Conservation (phyloP, 2,329 filamentous ascomycete species). For the Apiospora koreana region DNA sequence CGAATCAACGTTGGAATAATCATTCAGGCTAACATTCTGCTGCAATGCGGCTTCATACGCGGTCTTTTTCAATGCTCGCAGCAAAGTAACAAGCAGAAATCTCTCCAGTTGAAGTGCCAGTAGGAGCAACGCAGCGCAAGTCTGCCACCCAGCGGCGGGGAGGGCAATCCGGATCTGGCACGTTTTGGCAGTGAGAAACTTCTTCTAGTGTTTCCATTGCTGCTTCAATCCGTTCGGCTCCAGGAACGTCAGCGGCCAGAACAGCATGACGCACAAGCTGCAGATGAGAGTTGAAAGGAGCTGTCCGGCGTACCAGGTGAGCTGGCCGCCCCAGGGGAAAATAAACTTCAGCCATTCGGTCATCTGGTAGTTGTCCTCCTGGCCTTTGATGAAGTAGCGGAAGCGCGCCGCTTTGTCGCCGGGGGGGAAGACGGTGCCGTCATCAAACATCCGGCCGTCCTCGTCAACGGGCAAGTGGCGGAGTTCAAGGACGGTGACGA, state of each 20-base stretch:
- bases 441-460: conserved; percentile 18
- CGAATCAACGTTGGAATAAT: too few relatives aligned
- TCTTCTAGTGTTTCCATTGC: not conserved
- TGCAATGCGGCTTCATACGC: not conserved
- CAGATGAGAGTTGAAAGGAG: conserved; percentile 66
- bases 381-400: conserved; percentile 71
- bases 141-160: too few relatives aligned
- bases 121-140: not conserved
- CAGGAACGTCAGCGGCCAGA: conserved; percentile 20
- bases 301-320: conserved; percentile 60
- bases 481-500: conserved; percentile 69
- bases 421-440: not conserved
- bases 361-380: conserved; percentile 81
- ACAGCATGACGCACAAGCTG: conserved; percentile 52
- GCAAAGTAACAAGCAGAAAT: not conserved
- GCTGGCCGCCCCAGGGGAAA: conserved; percentile 56
- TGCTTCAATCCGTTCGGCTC: not conserved
- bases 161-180: not conserved
- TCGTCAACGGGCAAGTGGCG: conserved; percentile 41
- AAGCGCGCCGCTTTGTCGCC: conserved; percentile 31
- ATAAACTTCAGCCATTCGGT: conserved; percentile 77
- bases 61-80: not conserved
- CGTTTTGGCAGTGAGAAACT: not conserved
- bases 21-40: not conserved
- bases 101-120: not conserved